Base-by-base conservation (phyloP, 2,329 filamentous ascomycete species). In the Lasiodiplodia gonubiensis region DNA sequence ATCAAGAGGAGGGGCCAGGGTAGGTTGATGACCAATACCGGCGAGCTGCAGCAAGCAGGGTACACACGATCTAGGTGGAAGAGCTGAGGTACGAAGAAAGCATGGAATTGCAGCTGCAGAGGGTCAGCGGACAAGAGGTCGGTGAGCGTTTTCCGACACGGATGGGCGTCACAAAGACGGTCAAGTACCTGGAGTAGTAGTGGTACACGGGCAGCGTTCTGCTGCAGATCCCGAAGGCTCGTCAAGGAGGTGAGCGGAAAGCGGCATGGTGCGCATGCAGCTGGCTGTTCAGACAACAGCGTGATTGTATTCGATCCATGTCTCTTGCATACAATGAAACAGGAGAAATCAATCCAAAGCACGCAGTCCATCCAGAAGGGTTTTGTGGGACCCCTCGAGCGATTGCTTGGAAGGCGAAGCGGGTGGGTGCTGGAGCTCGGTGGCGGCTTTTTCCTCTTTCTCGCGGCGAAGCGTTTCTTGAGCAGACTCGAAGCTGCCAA, bases 401-500 rank as follows among this genome's bases (percentile, higher is more conserved):
- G 35, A 60, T n/a, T 72, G 54, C 49, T 61, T 71, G 65, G 69
- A 71, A 14, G 33, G 70, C 61, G 30, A 52, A 55, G 21, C 42
- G 35, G n/a, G 12, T 33, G 27, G 39, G 53, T 2, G 69, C 70
- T 55, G 35, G 7, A 69, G 70, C 7, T 33, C 8, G 73, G 60
- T 46, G 2, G n/a, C 52, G 14, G 73, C 70, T 67, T 72, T 52
- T 33, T 61, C 66, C 49, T 72, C 69, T 52, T 70, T 70, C 68
- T 79, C 77, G n/a, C 64, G 67, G 64, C 74, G 73, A 67, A 78
- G 55, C 46, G 75, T 68, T 30, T 68, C 68, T 61, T 71, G 68
- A 57, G 78, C 78, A 3, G 74, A 74, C 33, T 79, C 78, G 4
- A 77, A 72, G 0, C 76, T 75, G 5, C 78, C 78, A 66, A 79